Conservation (phyloP, 345 rosid species). For the Kernera saxatilis region DNA sequence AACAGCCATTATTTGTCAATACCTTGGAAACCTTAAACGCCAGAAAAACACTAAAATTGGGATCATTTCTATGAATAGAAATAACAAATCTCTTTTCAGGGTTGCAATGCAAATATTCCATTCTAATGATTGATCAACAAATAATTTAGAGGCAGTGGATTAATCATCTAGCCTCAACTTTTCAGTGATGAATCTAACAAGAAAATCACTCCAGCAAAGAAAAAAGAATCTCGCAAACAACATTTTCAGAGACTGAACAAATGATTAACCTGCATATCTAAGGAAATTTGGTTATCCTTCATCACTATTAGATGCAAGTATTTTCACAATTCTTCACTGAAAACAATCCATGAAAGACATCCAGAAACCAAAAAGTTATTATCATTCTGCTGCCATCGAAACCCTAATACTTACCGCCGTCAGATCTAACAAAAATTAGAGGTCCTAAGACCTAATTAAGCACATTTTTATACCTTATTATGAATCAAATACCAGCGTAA, state of each 20-base stretch:
- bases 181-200: background rate
- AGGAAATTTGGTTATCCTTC: background rate
- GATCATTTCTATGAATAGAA: background rate
- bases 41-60: background rate
- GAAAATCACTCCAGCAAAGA: background rate
- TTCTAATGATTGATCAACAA: background rate
- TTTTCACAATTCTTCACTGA: background rate
- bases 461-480: background rate
- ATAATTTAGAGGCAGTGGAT: background rate
- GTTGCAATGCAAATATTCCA: background rate
- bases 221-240: background rate
- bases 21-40: background rate
- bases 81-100: background rate
- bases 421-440: slow-evolving; percentile 22
- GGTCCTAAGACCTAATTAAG: background rate
- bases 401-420: slow-evolving; percentile 12
- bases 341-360: background rate
- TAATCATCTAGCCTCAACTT: background rate
- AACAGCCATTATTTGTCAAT: background rate
- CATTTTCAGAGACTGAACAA: background rate
- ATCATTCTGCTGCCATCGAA: background rate
- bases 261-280: background rate
- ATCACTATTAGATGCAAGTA: background rate
- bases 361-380: background rate
- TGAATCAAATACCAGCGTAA: background rate